Percentiles rank a stretch among this genome's conserved stretches.
Conservation (phyloP, 148 eudicot species). For the Rhododendron mucronatum region DNA sequence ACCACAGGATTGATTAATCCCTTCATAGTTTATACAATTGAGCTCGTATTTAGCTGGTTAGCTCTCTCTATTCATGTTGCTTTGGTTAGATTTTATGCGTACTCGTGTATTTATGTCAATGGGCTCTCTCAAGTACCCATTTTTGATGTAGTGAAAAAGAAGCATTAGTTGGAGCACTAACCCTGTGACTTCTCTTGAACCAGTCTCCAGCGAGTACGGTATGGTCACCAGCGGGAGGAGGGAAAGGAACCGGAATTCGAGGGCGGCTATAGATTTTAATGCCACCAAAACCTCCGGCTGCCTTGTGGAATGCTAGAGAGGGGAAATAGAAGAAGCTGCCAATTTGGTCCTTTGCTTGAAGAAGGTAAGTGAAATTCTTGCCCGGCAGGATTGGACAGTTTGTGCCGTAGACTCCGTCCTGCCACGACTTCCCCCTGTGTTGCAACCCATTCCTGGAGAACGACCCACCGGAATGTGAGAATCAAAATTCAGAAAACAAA, state of each 20-base stretch:
- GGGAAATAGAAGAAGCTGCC: constrained; percentile 93
- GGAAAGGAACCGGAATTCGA: constrained; percentile 82
- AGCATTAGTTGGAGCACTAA: constrained; percentile 20
- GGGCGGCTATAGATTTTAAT: constrained; percentile 79
- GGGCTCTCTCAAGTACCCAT: background rate
- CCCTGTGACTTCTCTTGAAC: constrained; percentile 76
- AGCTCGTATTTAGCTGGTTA: background rate
- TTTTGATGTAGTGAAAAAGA: background rate
- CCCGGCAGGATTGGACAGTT: constrained; percentile 84
- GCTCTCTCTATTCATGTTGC: background rate
- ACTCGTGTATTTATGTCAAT: background rate
- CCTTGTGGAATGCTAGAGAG: constrained; percentile 74
- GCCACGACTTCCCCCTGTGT: constrained; percentile 86
- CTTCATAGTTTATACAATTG: background rate
- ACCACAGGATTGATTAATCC: background rate
- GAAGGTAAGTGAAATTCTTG: constrained; percentile 75
- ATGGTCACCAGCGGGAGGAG: constrained; percentile 76
- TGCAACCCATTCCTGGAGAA: constrained; percentile 80
- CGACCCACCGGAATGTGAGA: background rate
- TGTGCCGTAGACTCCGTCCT: constrained; percentile 83
- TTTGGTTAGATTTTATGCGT: background rate
- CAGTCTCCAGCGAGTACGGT: constrained; percentile 87
- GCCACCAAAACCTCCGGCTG: constrained; percentile 81
- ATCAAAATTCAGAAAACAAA: background rate
- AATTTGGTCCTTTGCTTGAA: constrained; percentile 95